These are phyloP conservation scores for Clonostachys solani DNA, from an alignment of 2,329 filamentous ascomycete species.

Conservation along the genomic window DNA sequence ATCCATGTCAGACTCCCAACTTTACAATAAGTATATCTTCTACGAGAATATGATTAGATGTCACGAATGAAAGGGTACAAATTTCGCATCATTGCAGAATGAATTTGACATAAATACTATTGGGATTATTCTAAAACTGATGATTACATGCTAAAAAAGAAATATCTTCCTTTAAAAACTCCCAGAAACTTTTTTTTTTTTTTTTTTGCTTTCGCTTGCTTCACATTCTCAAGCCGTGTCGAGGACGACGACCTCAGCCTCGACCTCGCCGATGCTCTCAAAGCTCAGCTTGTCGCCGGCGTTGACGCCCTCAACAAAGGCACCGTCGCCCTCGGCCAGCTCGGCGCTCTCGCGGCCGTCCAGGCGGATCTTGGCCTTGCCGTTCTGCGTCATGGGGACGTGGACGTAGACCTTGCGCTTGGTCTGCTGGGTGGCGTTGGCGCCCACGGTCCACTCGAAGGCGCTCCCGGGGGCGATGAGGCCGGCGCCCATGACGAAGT, in stretches of 20 bases:
- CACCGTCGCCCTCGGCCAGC: slow-evolving; percentile 75
- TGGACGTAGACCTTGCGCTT: slow-evolving; percentile 77
- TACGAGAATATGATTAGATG: too few species aligned
- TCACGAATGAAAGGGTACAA: too few species aligned
- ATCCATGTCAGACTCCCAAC: too few species aligned
- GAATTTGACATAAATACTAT: too few species aligned
- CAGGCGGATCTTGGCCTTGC: slow-evolving; percentile 67
- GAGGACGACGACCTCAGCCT: slow-evolving; percentile 66
- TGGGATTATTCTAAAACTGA: too few species aligned
- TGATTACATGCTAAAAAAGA: too few species aligned
- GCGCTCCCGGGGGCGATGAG: slow-evolving; percentile 59
- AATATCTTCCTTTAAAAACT: too few species aligned
- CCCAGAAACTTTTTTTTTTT: too few species aligned
- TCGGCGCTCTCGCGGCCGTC: slow-evolving; percentile 60
- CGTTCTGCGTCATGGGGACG: slow-evolving; percentile 73
- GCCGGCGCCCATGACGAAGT: slow-evolving; percentile 77
- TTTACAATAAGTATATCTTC: too few species aligned
- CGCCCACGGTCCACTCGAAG: slow-evolving; percentile 72
- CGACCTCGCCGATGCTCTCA: slow-evolving; percentile 63
- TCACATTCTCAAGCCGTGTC: slow-evolving; percentile 48
- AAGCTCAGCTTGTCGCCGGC: slow-evolving; percentile 60
- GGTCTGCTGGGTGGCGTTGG: slow-evolving; percentile 39
- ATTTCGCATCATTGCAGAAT: too few species aligned
- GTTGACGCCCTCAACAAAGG: slow-evolving; percentile 64
- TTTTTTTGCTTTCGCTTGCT: background rate